These are phyloP conservation scores for Clitoria ternatea DNA, from an alignment of 306 rosid genomes.

Conservation along the genomic window DNA sequence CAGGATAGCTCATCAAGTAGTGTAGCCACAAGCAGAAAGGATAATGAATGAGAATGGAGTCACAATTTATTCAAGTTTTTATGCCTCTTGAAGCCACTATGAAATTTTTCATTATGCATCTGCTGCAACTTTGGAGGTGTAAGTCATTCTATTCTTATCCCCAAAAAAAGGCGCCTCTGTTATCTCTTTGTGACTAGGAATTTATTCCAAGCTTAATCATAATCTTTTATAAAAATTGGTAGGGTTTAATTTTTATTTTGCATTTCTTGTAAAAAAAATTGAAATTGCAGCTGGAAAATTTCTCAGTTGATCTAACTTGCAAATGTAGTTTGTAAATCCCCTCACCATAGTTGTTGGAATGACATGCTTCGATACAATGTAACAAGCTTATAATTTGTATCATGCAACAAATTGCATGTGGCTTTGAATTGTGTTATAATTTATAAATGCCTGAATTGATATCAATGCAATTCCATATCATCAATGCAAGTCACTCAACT, in stretches of 20 bases:
- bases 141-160: conserved; percentile 2
- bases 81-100: conserved; percentile 9
- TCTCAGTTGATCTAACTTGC: not conserved
- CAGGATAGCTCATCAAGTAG: conserved; percentile 76
- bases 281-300: conserved; percentile 20
- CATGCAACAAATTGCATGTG: not conserved
- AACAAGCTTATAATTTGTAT: not conserved
- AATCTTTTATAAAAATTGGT: conserved; percentile 10
- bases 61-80: conserved; percentile 3
- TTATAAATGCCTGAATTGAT: not conserved
- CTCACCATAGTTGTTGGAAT: not conserved
- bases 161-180: not conserved
- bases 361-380: not conserved
- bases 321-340: conserved; percentile 13
- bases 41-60: conserved; percentile 38
- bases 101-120: conserved; percentile 9
- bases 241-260: conserved; percentile 9
- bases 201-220: not conserved
- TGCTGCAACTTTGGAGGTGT: conserved; percentile 18
- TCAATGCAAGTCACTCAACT: not conserved
- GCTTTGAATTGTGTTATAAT: not conserved
- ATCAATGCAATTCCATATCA: not conserved
- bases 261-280: conserved; percentile 3
- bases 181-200: conserved; percentile 18
- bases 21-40: conserved; percentile 43